Percentiles rank a stretch among this genome's conserved stretches.
These are phyloP conservation scores for Globisporangium canariense DNA, from an alignment of 352 stramenopile genomes.

Conservation along the genomic window DNA sequence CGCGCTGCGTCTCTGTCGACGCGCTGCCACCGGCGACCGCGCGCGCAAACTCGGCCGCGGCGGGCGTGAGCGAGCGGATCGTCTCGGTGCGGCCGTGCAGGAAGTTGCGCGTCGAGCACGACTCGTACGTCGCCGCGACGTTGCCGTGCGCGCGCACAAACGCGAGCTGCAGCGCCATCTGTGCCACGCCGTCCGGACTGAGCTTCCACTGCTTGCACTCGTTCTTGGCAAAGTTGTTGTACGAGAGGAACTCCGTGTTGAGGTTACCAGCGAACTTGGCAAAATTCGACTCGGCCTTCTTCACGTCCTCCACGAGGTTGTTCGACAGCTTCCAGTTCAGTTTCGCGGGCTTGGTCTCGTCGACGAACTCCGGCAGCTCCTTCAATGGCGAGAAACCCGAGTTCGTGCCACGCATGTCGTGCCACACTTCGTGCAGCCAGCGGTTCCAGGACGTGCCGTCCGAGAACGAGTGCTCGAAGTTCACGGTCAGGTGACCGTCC, in stretches of 20 bases:
- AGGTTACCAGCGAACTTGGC: constrained; percentile 61
- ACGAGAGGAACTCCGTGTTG: constrained; percentile 76
- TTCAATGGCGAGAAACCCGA: constrained; percentile 68
- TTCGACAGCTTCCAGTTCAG: constrained; percentile 77
- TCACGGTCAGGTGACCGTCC: constrained; percentile 87
- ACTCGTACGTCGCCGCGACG: constrained; percentile 88
- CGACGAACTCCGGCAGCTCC: constrained; percentile 55
- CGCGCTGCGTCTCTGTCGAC: constrained; percentile 46
- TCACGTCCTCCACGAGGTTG: constrained; percentile 69
- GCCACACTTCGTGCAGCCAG: constrained; percentile 90
- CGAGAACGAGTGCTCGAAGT: constrained; percentile 94
- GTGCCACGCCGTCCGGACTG: constrained; percentile 86
- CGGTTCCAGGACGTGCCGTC: constrained; percentile 92
- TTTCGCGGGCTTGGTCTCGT: constrained; percentile 40
- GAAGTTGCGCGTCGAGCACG: constrained; percentile 89
- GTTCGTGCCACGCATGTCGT: constrained; percentile 81
- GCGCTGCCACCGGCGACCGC: constrained; percentile 39
- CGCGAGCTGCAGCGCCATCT: constrained; percentile 91
- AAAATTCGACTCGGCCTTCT: constrained; percentile 72
- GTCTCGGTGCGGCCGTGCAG: constrained; percentile 91
- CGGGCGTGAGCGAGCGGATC: constrained; percentile 83
- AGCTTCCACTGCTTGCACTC: constrained; percentile 91
- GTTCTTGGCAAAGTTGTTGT: constrained; percentile 88
- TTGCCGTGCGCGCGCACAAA: constrained; percentile 80
- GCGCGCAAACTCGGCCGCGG: constrained; percentile 66